Base-by-base conservation (phyloP, 306 rosid species). In the Morella rubra region DNA sequence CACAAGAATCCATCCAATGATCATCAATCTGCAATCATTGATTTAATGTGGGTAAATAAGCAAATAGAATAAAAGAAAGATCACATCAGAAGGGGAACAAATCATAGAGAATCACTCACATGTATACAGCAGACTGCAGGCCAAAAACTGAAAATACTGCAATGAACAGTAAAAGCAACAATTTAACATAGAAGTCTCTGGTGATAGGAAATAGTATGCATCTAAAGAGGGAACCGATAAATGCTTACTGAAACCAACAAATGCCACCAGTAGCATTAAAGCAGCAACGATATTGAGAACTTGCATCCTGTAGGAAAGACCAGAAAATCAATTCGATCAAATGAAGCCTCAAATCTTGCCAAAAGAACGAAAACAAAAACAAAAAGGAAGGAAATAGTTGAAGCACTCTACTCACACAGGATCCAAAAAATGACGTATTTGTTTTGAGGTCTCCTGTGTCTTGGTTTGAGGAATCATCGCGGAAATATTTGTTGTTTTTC, bases 61-160 rank as follows among this genome's bases (percentile, higher is more conserved):
- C 4, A 19, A 5, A 49, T 3, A 49, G 1, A 15, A 49, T 49
- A 52, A 52, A 9, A 6, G 13, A 37, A 19, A 68, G n/a, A 54
- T 12, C 14, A 49, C 4, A 20, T 22, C 12, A 5, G 15, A 0
- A 14, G 44, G 44, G 44, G 15, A 13, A 27, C 42, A 19, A 65
- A 19, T 65, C 15, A 18, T 18, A 65, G 18, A 20, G 54, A 72
- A 69, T 47, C 76, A 85, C 97, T 88, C 85, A 94, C 98, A 66
- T 80, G 85, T 90, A 86, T 51, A 90, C 91, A 44, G 82, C 84
- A 72, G 53, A 70, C 76, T 76, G 85, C 81, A 88, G 51, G 44
- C 95, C 97, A 46, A 88, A 73, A 45, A 91, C 44, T 41, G 93
- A 87, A 79, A 84, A 85, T 12, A 89, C 97, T 94, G 93, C 81